These are phyloP conservation scores for Russula earlei DNA, from an alignment of 768 basidiomycete genomes.

Conservation along the genomic window DNA sequence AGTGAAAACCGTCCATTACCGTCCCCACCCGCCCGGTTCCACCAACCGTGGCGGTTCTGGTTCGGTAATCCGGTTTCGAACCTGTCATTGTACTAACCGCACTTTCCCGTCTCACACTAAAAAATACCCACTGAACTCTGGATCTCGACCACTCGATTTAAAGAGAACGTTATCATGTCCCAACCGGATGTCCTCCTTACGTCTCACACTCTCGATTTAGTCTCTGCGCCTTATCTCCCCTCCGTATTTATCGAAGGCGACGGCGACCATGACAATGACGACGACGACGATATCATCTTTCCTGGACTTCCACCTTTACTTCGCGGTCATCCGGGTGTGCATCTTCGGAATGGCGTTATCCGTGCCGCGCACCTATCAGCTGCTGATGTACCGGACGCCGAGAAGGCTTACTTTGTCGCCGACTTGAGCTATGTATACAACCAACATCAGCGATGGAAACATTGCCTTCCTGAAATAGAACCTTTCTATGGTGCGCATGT, in stretches of 20 bases:
- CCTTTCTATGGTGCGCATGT: constrained; percentile 78
- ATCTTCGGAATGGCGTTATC: constrained; percentile 72
- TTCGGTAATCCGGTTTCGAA: constrained; percentile 49
- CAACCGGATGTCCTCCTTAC: constrained; percentile 42
- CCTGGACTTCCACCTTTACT: constrained; percentile 57
- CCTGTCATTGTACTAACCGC: constrained; percentile 17
- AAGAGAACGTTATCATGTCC: constrained; percentile 37
- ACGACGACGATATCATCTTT: constrained; percentile 37
- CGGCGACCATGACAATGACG: not conserved
- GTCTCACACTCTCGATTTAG: constrained; percentile 25
- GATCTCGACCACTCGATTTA: constrained; percentile 3
- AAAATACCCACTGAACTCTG: not conserved
- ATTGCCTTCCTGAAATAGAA: constrained; percentile 72
- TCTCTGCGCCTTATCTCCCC: constrained; percentile 22
- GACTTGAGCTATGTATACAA: constrained; percentile 83
- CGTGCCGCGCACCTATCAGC: constrained; percentile 43
- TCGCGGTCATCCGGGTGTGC: constrained; percentile 61
- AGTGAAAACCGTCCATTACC: constrained; percentile 39
- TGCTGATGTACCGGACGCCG: constrained; percentile 59
- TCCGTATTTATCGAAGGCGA: not conserved
- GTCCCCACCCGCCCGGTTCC: constrained; percentile 50
- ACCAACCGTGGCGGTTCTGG: constrained; percentile 67
- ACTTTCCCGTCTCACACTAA: not conserved
- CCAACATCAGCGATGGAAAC: constrained; percentile 77
- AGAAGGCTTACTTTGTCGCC: constrained; percentile 93